A percentile compares a stretch with the other conserved stretches of the same genome.
Conservation (phyloP, 345 rosid genomes). For the Garcia nutans region DNA sequence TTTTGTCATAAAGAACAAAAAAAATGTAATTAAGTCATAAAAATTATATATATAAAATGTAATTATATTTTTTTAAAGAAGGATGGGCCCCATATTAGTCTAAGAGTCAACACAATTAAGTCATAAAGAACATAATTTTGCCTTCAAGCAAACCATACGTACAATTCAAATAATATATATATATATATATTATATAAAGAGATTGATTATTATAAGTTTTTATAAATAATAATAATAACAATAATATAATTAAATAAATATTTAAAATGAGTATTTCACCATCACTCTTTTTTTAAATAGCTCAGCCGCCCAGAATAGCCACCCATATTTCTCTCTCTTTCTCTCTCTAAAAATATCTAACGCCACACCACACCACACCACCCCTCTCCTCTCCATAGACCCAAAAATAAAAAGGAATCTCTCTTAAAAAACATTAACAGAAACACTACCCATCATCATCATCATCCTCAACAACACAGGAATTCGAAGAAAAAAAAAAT, state of each 20-base stretch:
- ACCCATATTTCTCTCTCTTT: slow-evolving; percentile 50
- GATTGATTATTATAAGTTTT: too few species aligned
- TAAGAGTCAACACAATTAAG: slow-evolving; percentile 21
- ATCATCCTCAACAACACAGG: slow-evolving; percentile 17
- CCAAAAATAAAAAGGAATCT: slow-evolving; percentile 36
- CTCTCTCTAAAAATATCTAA: slow-evolving; percentile 51
- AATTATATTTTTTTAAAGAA: too few species aligned
- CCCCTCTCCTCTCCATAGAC: slow-evolving; percentile 24
- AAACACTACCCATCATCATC: slow-evolving; percentile 19
- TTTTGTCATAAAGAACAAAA: too few species aligned
- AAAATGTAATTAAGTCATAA: too few species aligned
- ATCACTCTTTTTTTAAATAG: slow-evolving; percentile 46
- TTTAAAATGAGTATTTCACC: neutral
- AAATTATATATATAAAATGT: too few species aligned
- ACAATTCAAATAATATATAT: neutral
- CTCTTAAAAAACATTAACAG: slow-evolving; percentile 31
- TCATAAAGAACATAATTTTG: slow-evolving; percentile 10
- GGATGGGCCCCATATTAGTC: slow-evolving; percentile 9
- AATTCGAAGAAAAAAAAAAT: neutral
- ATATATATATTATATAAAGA: too few species aligned
- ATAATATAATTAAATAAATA: too few species aligned
- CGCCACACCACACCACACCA: slow-evolving; percentile 30
- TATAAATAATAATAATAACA: too few species aligned
- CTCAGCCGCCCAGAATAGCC: slow-evolving; percentile 75
- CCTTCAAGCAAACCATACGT: neutral